These are phyloP conservation scores for Triadica sebifera DNA, from an alignment of 345 rosid species.

Conservation along the genomic window DNA sequence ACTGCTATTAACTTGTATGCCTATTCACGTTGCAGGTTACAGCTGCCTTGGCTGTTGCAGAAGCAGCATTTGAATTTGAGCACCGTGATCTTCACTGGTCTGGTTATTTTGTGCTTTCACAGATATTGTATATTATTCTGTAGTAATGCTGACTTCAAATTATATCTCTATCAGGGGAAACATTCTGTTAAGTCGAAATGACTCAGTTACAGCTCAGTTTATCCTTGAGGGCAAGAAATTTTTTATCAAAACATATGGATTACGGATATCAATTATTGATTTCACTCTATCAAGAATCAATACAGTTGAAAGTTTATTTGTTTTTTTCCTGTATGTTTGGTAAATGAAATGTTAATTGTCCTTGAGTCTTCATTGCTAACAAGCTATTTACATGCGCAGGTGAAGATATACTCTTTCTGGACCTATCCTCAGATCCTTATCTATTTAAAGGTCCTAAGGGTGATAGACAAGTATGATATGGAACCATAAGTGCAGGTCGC, in stretches of 20 bases:
- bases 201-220: conserved; percentile 44
- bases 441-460: conserved; percentile 92
- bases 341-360: background rate
- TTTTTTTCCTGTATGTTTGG: background rate
- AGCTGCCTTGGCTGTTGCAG: conserved; percentile 90
- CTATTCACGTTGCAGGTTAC: conserved; percentile 54
- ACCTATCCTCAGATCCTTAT: conserved; percentile 78
- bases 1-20: conserved; percentile 3
- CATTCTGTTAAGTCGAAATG: conserved; percentile 70
- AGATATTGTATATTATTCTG: background rate
- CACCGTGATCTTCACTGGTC: conserved; percentile 94
- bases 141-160: conserved; percentile 3
- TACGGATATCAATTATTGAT: conserved; percentile 72
- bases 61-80: conserved; percentile 92
- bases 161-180: conserved; percentile 66
- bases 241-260: conserved; percentile 51
- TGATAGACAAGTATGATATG: conserved; percentile 66
- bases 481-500: background rate
- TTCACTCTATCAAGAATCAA: conserved; percentile 92
- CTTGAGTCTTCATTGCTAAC: conserved; percentile 6
- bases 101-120: conserved; percentile 5
- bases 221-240: conserved; percentile 61
- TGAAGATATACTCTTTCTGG: conserved; percentile 79
- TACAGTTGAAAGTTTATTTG: conserved; percentile 49
- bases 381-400: conserved; percentile 37